A percentile compares a stretch with the other conserved stretches of the same genome.
Evolutionary conservation across 768 basidiomycete genomes (phyloP).

Genomic region (Kwoniella sp.): DNA sequence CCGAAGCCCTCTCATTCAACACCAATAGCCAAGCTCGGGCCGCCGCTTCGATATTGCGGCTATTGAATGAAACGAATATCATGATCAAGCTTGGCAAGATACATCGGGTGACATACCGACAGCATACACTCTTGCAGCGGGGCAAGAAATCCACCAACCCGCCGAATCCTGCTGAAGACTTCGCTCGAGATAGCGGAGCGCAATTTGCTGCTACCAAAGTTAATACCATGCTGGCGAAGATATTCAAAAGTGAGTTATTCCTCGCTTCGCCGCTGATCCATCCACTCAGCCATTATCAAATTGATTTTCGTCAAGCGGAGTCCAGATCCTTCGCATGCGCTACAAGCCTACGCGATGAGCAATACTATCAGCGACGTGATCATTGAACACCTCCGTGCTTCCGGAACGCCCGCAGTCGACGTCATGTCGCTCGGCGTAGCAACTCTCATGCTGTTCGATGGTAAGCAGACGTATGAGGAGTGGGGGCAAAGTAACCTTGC

Average conservation of each 20-base stretch:
- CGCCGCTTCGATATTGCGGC: conserved; percentile 68
- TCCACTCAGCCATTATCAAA: conserved; percentile 67
- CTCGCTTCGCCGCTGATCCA: background rate
- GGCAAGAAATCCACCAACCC: conserved; percentile 55
- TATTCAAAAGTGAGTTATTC: conserved; percentile 71
- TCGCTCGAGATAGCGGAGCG: conserved; percentile 58
- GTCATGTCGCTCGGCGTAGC: conserved; percentile 56
- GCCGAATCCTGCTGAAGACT: conserved; percentile 2
- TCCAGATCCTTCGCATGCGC: conserved; percentile 68
- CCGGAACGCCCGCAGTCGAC: conserved; percentile 13
- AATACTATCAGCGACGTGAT: conserved; percentile 67
- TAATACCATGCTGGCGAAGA: conserved; percentile 68
- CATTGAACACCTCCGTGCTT: conserved; percentile 60
- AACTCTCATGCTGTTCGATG: conserved; percentile 59
- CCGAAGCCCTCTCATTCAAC: conserved; percentile 79
- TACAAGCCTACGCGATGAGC: conserved; percentile 69
- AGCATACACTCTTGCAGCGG: conserved; percentile 72
- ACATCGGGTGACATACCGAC: conserved; percentile 79
- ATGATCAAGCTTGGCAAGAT: conserved; percentile 70
- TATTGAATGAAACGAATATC: conserved; percentile 64
- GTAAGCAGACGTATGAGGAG: conserved; percentile 55
- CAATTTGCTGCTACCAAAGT: conserved; percentile 75
- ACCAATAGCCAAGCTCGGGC: conserved; percentile 76
- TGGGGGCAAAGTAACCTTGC: background rate
- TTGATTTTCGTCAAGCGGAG: conserved; percentile 73